Conservation (phyloP, 75 land plant genomes). For the Azolla pinnata region DNA sequence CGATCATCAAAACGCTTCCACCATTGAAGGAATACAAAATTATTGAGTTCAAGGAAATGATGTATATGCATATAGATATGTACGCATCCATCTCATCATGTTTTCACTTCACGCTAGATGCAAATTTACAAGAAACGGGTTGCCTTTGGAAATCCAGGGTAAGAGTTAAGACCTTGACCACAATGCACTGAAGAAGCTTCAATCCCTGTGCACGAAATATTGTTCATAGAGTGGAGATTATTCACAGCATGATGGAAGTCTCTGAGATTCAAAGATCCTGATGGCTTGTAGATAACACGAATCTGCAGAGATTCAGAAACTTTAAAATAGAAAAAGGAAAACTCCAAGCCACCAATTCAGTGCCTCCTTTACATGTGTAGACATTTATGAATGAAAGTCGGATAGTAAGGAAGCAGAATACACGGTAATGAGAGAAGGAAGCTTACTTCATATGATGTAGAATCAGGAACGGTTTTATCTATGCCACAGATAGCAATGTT, state of each 20-base stretch:
- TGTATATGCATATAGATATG: neutral
- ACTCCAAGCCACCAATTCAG: neutral
- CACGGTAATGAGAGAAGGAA: neutral
- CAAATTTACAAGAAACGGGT: neutral
- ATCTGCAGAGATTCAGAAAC: constrained; percentile 21
- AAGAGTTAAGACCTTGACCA: constrained; percentile 6
- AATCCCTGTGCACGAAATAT: neutral
- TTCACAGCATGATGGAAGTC: constrained; percentile 64
- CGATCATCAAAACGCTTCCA: neutral
- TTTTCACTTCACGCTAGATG: no score
- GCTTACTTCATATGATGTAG: constrained; percentile 2
- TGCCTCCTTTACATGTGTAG: neutral
- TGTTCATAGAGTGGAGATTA: constrained; percentile 18
- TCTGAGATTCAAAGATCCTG: constrained; percentile 35
- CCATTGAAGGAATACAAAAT: neutral
- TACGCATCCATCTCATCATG: no score
- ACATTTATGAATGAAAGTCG: neutral
- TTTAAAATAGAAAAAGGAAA: neutral
- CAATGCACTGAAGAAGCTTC: neutral
- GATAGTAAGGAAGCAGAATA: neutral
- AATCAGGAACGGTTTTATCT: neutral
- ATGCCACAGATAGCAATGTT: neutral
- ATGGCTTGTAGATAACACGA: constrained; percentile 45
- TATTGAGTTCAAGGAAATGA: neutral
- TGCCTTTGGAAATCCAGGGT: no score